Evolutionary conservation across 169 alveolate genomes (phyloP).

Genomic region (Plasmodium gonderi): DNA sequence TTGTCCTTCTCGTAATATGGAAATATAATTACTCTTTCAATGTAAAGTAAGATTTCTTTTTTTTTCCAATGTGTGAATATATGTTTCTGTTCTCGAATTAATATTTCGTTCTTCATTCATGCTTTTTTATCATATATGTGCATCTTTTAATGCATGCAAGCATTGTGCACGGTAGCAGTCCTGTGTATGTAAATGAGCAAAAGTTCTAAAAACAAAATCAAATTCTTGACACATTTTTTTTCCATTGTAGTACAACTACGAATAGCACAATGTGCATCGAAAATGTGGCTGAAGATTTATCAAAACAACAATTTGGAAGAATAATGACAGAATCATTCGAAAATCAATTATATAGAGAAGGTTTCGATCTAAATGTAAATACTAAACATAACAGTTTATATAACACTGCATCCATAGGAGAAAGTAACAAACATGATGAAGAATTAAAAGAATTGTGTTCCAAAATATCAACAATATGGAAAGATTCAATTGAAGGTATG

Average conservation of each 20-base stretch:
- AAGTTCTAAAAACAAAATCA: background rate
- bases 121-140: background rate
- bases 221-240: background rate
- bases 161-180: background rate
- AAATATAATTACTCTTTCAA: background rate
- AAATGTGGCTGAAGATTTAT: constrained; percentile 7
- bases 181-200: background rate
- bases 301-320: background rate
- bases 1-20: background rate
- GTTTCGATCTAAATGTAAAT: background rate
- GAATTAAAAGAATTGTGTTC: constrained; percentile 7
- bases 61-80: background rate
- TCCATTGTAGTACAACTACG: background rate
- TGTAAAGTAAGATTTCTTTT: background rate
- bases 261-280: background rate
- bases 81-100: background rate
- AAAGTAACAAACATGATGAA: background rate
- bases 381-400: background rate
- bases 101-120: background rate
- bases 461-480: constrained; percentile 15
- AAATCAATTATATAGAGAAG: background rate
- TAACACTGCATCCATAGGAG: background rate
- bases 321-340: constrained; percentile 4
- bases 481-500: constrained; percentile 2
- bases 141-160: background rate